Base-by-base conservation (phyloP, 148 eudicot genomes). In the Polygonum aviculare region DNA sequence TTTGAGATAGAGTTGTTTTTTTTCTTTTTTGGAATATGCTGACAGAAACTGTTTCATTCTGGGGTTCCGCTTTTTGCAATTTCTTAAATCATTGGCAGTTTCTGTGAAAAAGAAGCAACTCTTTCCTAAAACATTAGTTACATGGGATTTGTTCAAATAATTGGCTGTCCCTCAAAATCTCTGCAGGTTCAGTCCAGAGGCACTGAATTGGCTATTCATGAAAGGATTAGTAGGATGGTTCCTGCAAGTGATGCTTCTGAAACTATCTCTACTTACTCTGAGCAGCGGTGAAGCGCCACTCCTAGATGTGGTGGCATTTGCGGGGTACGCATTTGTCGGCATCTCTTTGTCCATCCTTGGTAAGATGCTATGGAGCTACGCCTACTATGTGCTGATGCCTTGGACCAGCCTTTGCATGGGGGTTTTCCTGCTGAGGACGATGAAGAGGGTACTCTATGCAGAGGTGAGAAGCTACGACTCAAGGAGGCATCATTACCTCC, bases 341-440 rank as follows among this genome's bases (percentile, higher is more conserved):
- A 79, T 89, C 44, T 88, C 88, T 50, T 69, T 91, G 63, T 91
- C 93, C 11, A 79, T 91, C 35, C 72, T 91, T 0, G 93, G 93
- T 22, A 85, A 72, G 80, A 57, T 91, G 10, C 15, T 87, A 7
- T 86, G 82, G 86, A 77, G 80, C 75, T 84, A 85, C 65, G 82
- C 93, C 0, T 88, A 87, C 78, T 91, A 87, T 82, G 75, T 85
- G 31, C 49, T 91, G 80, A 72, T 89, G 82, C 88, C 87, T 0
- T 88, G 87, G 90, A 84, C 89, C 31, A 87, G 93, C 84, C 74
- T 91, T 36, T 86, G 91, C 82, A 91, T 88, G 93, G 97, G 89
- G 76, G 75, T 86, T 48, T 89, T 91, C 86, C 50, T 91, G 77
- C 93, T 91, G 77, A 87, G 88, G 89, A 91, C 91, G 1, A 88